Percentiles rank a stretch among this genome's conserved stretches.
These are phyloP conservation scores for Suhomyces chickasaworum DNA, from an alignment of 1,139 yeast species.

Conservation along the genomic window DNA sequence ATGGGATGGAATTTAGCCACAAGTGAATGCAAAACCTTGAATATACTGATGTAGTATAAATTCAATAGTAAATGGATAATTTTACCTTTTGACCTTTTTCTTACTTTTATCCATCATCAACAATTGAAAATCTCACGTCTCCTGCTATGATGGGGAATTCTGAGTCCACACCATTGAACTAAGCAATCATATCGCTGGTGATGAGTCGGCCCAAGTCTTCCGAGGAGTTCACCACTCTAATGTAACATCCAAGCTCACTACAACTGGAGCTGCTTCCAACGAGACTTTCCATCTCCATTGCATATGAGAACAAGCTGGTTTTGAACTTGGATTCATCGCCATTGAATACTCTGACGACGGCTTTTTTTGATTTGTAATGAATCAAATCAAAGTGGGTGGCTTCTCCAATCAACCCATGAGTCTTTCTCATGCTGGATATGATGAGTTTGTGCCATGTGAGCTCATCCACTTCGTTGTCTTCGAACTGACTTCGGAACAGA, in stretches of 20 bases:
- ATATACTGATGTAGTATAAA: too few species aligned
- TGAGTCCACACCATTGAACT: background rate
- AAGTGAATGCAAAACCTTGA: too few species aligned
- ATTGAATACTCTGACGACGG: constrained; percentile 27
- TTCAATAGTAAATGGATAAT: too few species aligned
- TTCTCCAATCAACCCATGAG: constrained; percentile 44
- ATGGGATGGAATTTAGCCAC: too few species aligned
- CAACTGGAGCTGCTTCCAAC: constrained; percentile 22
- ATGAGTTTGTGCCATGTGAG: constrained; percentile 46
- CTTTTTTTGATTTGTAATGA: constrained; percentile 21
- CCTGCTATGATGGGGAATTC: too few species aligned
- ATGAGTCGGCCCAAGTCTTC: constrained; percentile 20
- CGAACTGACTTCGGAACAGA: constrained; percentile 12
- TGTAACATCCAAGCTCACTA: constrained; percentile 27
- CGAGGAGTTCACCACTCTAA: constrained; percentile 22
- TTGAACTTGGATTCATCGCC: constrained; percentile 32
- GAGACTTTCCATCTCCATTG: constrained; percentile 30
- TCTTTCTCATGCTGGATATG: constrained; percentile 30
- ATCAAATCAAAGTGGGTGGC: constrained; percentile 44
- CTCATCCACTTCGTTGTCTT: constrained; percentile 28
- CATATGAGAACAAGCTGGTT: constrained; percentile 33
- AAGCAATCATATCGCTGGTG: background rate
- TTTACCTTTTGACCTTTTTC: too few species aligned
- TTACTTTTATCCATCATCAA: too few species aligned
- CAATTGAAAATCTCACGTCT: too few species aligned